phyloP scores from a whole-genome alignment of 306 rosid genomes.

The Casuarina cunninghamiana region DNA sequence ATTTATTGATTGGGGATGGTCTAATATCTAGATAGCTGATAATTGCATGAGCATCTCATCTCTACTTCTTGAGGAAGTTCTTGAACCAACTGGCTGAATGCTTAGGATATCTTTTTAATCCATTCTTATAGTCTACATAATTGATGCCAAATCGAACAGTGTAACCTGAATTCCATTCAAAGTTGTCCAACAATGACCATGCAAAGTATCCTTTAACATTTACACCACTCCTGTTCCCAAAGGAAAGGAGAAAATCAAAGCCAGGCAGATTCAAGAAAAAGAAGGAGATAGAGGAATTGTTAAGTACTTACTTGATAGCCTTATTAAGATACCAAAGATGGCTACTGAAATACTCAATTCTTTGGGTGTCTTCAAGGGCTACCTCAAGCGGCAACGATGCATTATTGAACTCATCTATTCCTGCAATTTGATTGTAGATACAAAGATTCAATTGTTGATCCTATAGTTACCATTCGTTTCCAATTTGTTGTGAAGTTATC shows the following conservation, averaged over 20 bases:
- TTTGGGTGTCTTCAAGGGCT: constrained; percentile 24
- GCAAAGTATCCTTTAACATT: constrained; percentile 60
- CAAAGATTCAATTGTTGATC: background rate
- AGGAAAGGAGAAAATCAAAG: background rate
- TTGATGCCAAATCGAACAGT: constrained; percentile 45
- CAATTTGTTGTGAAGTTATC: too few species aligned
- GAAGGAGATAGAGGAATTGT: background rate
- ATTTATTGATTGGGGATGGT: background rate
- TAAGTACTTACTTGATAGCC: constrained; percentile 34
- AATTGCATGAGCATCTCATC: background rate
- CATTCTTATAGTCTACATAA: constrained; percentile 45
- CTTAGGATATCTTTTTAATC: constrained; percentile 46
- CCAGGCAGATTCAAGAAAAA: background rate
- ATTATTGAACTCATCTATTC: constrained; percentile 24
- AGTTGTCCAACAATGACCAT: constrained; percentile 53
- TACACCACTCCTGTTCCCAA: constrained; percentile 33
- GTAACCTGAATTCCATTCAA: constrained; percentile 54
- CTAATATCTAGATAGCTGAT: background rate
- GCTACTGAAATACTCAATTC: constrained; percentile 26
- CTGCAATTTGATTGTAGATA: background rate
- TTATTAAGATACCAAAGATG: constrained; percentile 25
- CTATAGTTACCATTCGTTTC: too few species aligned
- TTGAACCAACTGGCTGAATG: constrained; percentile 56
- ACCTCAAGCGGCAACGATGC: background rate
- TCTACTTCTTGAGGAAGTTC: constrained; percentile 38